Percentiles rank a stretch among this genome's conserved stretches.
These are phyloP conservation scores for Kwoniella dendrophila DNA, from an alignment of 768 basidiomycete species.

Conservation along the genomic window DNA sequence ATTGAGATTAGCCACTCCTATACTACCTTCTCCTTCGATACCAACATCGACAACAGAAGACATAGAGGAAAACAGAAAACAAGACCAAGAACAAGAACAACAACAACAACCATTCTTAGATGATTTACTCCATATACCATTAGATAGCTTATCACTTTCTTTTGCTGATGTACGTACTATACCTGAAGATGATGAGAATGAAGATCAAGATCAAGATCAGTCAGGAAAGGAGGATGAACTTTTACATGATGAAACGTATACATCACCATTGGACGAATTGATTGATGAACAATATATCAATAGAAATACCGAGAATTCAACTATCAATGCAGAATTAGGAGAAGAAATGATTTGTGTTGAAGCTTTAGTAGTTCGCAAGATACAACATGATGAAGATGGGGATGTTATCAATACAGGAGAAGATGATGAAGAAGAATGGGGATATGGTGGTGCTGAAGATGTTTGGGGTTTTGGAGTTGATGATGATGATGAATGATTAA, in stretches of 20 bases:
- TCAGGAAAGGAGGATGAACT: background rate
- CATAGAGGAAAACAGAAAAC: too few relatives aligned
- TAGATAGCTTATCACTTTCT: constrained; percentile 50
- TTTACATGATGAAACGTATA: background rate
- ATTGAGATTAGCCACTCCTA: constrained; percentile 34
- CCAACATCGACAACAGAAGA: background rate
- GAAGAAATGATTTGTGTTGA: constrained; percentile 53
- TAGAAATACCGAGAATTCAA: background rate
- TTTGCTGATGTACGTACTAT: constrained; percentile 48
- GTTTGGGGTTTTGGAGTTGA: constrained; percentile 46
- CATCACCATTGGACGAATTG: background rate
- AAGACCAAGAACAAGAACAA: too few relatives aligned
- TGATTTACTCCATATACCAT: constrained; percentile 44
- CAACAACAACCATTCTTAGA: constrained; percentile 33
- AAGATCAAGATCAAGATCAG: too few relatives aligned
- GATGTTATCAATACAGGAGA: constrained; percentile 7
- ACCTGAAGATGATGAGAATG: constrained; percentile 7
- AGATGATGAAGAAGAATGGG: constrained; percentile 26
- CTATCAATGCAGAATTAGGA: background rate
- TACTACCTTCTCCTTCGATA: too few relatives aligned
- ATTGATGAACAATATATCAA: background rate
- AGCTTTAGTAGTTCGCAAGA: constrained; percentile 52
- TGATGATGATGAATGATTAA: too few relatives aligned
- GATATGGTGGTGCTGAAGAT: constrained; percentile 40
- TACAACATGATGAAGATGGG: constrained; percentile 23